A percentile compares a stretch with the other conserved stretches of the same genome.
Conservation (phyloP, 2,329 filamentous ascomycete genomes). For the Tolypocladium album region DNA sequence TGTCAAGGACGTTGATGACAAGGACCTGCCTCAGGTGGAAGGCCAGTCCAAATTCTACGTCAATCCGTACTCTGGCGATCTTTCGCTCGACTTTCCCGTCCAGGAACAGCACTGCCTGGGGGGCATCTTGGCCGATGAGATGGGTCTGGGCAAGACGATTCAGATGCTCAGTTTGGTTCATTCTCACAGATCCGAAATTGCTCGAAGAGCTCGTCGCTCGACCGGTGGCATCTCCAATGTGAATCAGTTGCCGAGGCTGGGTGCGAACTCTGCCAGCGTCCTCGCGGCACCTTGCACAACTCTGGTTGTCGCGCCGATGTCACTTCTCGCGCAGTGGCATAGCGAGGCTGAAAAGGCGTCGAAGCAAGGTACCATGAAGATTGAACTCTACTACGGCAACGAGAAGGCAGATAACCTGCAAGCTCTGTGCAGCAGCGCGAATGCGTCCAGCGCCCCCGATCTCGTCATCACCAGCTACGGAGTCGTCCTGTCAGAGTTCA, state of each 20-base stretch:
- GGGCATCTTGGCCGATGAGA: slow-evolving; percentile 89
- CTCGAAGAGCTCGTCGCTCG: slow-evolving; percentile 24
- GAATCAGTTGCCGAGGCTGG: slow-evolving; percentile 52
- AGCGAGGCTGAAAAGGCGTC: slow-evolving; percentile 91
- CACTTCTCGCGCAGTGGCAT: slow-evolving; percentile 91
- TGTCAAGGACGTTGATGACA: slow-evolving; percentile 73
- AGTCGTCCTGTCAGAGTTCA: slow-evolving; percentile 78
- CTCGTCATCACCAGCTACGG: slow-evolving; percentile 94
- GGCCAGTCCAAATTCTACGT: slow-evolving; percentile 75
- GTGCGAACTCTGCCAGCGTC: slow-evolving; percentile 43
- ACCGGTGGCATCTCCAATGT: slow-evolving; percentile 29
- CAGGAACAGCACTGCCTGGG: slow-evolving; percentile 94
- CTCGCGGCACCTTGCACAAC: slow-evolving; percentile 77
- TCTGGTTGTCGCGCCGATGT: slow-evolving; percentile 93
- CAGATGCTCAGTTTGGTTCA: slow-evolving; percentile 96
- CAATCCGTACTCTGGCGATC: slow-evolving; percentile 91
- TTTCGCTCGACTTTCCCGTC: slow-evolving; percentile 81
- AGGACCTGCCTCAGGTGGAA: slow-evolving; percentile 54
- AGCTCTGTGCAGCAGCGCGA: slow-evolving; percentile 64
- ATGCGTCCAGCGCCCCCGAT: slow-evolving; percentile 68
- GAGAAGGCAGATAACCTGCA: slow-evolving; percentile 76
- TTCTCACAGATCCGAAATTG: slow-evolving; percentile 57
- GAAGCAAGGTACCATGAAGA: slow-evolving; percentile 68
- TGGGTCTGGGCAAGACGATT: slow-evolving; percentile 97
- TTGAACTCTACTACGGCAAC: slow-evolving; percentile 81